These are phyloP conservation scores for Tylopilus intermedius DNA, from an alignment of 768 basidiomycete species.

Conservation along the genomic window DNA sequence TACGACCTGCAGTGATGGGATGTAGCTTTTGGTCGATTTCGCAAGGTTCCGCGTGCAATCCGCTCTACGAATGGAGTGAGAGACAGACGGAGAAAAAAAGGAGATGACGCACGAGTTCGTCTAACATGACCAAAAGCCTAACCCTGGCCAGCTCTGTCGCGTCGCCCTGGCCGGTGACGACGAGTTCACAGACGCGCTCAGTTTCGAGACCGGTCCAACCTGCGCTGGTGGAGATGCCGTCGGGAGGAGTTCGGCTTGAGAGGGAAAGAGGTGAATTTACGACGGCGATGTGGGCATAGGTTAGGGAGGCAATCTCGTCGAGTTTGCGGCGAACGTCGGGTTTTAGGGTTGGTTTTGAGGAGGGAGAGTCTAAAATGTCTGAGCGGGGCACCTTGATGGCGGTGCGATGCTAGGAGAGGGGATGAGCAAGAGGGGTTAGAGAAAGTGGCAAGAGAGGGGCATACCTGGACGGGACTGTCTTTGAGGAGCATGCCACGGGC, in stretches of 20 bases:
- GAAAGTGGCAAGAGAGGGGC: slow-evolving; percentile 2
- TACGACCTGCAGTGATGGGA: slow-evolving; percentile 84
- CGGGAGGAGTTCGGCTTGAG: slow-evolving; percentile 70
- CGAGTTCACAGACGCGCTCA: slow-evolving; percentile 89
- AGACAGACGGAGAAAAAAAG: background rate
- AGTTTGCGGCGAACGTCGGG: slow-evolving; percentile 75
- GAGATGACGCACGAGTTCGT: slow-evolving; percentile 72
- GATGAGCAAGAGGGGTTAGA: slow-evolving; percentile 13
- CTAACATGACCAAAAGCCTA: slow-evolving; percentile 86
- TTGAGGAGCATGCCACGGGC: slow-evolving; percentile 86
- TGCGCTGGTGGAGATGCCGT: slow-evolving; percentile 68
- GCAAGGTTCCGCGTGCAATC: slow-evolving; percentile 83
- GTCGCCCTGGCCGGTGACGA: slow-evolving; percentile 84
- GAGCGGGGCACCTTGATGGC: slow-evolving; percentile 88
- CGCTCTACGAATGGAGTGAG: slow-evolving; percentile 51
- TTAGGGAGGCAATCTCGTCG: slow-evolving; percentile 92
- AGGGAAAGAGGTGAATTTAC: slow-evolving; percentile 79
- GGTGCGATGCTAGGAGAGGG: slow-evolving; percentile 59
- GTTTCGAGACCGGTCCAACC: slow-evolving; percentile 91
- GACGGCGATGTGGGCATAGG: slow-evolving; percentile 90
- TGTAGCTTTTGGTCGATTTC: slow-evolving; percentile 96
- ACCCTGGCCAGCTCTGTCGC: slow-evolving; percentile 90
- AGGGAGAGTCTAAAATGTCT: slow-evolving; percentile 84
- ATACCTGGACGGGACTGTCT: slow-evolving; percentile 78
- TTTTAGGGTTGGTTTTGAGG: slow-evolving; percentile 76